Conservation (phyloP, 208 protist genomes). For the Leishmania turanica region DNA sequence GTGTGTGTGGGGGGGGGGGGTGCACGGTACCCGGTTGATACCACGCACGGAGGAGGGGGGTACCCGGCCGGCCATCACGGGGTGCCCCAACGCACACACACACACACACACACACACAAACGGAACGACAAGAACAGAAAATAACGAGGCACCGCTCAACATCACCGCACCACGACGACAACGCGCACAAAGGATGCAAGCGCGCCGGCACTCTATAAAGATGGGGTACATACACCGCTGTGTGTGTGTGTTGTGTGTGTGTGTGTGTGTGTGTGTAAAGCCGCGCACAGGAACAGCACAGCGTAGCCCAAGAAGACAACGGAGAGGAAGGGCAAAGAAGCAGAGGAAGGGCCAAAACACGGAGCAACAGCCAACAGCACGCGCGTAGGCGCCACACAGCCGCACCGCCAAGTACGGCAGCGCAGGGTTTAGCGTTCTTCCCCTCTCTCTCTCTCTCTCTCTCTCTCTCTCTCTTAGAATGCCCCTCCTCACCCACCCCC, state of each 20-base stretch:
- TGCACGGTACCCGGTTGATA: background rate
- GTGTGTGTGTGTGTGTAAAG: background rate
- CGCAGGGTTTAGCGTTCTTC: background rate
- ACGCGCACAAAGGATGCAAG: background rate
- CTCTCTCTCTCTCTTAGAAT: background rate
- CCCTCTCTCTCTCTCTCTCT: too few relatives aligned
- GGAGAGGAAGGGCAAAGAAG: background rate
- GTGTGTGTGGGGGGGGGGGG: background rate
- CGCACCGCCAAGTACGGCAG: background rate
- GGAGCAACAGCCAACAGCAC: background rate
- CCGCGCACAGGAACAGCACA: background rate
- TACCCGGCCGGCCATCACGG: too few relatives aligned
- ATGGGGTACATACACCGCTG: background rate
- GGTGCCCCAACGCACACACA: background rate
- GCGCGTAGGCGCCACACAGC: background rate
- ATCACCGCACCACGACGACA: background rate
- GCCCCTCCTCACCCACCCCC: background rate
- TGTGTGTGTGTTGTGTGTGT: too few relatives aligned
- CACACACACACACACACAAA: constrained; percentile 6
- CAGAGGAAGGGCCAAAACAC: background rate
- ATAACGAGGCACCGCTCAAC: background rate
- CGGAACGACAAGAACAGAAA: background rate
- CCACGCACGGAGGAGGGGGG: background rate
- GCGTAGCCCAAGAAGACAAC: background rate
- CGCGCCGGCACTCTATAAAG: background rate